Conservation (phyloP, 176 grass and related monocot species). For the Musa schizocarpa region DNA sequence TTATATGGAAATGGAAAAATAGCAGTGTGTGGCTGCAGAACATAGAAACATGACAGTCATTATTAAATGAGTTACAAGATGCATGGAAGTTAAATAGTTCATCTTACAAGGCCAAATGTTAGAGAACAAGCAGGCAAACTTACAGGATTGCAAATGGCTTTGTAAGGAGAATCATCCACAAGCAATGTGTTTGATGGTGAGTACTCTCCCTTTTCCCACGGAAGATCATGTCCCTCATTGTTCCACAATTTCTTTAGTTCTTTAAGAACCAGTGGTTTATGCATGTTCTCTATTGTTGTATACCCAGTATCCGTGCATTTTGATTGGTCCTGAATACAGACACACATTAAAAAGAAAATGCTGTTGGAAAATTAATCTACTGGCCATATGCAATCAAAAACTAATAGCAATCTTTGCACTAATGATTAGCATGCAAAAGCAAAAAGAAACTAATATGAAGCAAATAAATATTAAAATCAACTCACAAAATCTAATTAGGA, state of each 20-base stretch:
- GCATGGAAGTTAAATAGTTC: too few relatives aligned
- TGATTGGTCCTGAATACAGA: slow-evolving; percentile 52
- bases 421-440: background rate
- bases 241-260: slow-evolving; percentile 86
- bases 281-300: slow-evolving; percentile 48
- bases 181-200: slow-evolving; percentile 85
- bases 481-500: background rate
- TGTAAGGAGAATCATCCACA: slow-evolving; percentile 97
- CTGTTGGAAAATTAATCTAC: background rate
- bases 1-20: slow-evolving; percentile 61
- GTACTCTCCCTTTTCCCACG: slow-evolving; percentile 65
- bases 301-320: slow-evolving; percentile 56
- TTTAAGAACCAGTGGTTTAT: slow-evolving; percentile 81
- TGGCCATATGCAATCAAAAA: background rate
- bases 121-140: slow-evolving; percentile 14
- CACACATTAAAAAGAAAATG: background rate
- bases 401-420: background rate
- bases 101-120: slow-evolving; percentile 5
- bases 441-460: background rate
- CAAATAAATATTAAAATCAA: background rate
- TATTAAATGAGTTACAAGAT: background rate
- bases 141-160: slow-evolving; percentile 87
- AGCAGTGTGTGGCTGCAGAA: slow-evolving; percentile 59
- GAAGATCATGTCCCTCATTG: slow-evolving; percentile 61
- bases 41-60: background rate